Conservation (phyloP, 331 rosid genomes). For the Cydonia oblonga region DNA sequence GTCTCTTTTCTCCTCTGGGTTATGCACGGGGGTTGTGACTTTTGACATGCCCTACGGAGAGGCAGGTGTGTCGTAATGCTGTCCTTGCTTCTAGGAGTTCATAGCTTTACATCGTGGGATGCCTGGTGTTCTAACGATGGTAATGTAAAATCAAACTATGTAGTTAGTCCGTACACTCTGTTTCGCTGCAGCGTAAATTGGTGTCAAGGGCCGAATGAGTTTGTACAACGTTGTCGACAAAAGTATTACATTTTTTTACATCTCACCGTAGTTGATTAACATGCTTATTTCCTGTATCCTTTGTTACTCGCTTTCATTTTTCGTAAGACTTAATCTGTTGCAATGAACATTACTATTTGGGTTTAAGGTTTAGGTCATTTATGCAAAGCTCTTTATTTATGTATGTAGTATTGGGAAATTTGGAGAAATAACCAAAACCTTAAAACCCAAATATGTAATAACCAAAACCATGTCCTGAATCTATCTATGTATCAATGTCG, state of each 20-base stretch:
- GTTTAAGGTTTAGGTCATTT: too few relatives aligned
- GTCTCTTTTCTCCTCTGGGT: not conserved
- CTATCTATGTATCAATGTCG: too few relatives aligned
- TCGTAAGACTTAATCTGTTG: too few relatives aligned
- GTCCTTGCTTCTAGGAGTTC: not conserved
- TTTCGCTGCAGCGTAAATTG: not conserved
- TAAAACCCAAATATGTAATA: too few relatives aligned
- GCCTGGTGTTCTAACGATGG: not conserved
- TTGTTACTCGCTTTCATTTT: not conserved
- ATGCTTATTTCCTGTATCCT: not conserved
- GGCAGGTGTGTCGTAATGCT: not conserved
- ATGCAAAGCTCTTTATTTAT: too few relatives aligned
- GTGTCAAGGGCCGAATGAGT: not conserved
- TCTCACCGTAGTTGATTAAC: not conserved
- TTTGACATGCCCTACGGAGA: constrained; percentile 2
- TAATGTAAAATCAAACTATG: not conserved
- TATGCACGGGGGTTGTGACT: not conserved
- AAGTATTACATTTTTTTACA: not conserved
- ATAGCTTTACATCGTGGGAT: not conserved
- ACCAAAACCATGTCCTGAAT: too few relatives aligned
- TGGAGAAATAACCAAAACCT: too few relatives aligned
- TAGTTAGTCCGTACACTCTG: not conserved
- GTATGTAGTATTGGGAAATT: too few relatives aligned
- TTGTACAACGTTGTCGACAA: not conserved
- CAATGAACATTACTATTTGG: too few relatives aligned